phyloP scores from a whole-genome alignment of 192 early-diverging fungal genomes.

The Coemansia sp. region DNA sequence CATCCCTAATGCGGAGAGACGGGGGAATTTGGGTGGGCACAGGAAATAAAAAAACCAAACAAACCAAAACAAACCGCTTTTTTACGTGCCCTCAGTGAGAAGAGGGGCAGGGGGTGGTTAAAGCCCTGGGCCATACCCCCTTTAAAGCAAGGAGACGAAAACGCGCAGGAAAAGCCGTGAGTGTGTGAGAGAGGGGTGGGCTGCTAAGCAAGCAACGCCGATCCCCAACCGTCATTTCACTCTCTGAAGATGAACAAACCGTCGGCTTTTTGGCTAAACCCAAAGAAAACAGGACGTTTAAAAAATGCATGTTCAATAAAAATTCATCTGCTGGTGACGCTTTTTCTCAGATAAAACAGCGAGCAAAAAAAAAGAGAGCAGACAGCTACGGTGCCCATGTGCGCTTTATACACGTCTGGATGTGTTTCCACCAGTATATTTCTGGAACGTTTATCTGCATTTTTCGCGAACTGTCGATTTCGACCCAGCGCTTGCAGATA shows the following conservation, averaged over 20 bases:
- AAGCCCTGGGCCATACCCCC: background rate
- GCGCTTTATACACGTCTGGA: slow-evolving; percentile 52
- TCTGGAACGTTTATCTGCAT: slow-evolving; percentile 51
- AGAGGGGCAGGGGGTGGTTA: background rate
- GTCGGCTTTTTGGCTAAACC: background rate
- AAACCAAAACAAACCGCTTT: background rate
- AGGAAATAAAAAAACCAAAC: slow-evolving; percentile 1
- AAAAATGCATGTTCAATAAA: background rate
- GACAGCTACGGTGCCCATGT: slow-evolving; percentile 18
- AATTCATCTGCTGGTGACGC: background rate
- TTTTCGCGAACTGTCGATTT: slow-evolving; percentile 38
- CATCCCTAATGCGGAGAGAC: slow-evolving; percentile 5
- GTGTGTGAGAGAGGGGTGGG: background rate
- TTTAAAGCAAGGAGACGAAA: background rate
- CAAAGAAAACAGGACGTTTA: background rate
- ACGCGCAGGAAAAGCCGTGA: background rate
- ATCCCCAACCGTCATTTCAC: background rate
- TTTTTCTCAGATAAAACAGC: background rate
- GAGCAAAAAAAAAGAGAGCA: background rate
- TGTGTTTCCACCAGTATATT: slow-evolving; percentile 61
- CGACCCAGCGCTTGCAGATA: slow-evolving; percentile 49
- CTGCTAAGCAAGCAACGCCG: background rate
- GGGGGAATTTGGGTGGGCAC: background rate
- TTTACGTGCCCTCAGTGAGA: background rate
- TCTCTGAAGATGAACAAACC: background rate